Base-by-base conservation (phyloP, 2,329 filamentous ascomycete species). In the Nothophaeocryptopus gaeumannii region DNA sequence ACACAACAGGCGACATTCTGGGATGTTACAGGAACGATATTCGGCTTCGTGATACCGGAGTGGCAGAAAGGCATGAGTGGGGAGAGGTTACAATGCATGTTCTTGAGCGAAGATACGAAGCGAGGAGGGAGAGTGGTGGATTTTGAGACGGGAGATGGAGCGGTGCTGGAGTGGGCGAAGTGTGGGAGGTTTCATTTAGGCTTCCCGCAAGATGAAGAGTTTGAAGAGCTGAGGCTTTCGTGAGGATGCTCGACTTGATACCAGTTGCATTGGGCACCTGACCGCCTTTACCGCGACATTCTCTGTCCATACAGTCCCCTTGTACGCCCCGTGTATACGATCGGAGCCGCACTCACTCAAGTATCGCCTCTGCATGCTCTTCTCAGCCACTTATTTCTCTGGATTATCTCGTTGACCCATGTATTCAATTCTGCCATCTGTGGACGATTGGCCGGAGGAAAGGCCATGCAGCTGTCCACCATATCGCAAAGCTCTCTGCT, bases 141-240 rank as follows among this genome's bases (percentile, higher is more conserved):
- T 30, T 73, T 74, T 45, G 67, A 67, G 50, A 68, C 65, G 32
- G 63, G 55, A 0, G 65, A 66, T 2, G 67, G 63, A 15, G 67
- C 61, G 5, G 9, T 60, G 13, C 49, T 74, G 45, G 63, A 66
- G 34, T 72, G 67, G 62, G 67, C 68, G 2, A 72, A 70, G 47
- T 71, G 68, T 38, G 71, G 70, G 10, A 62, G 70, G 33, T 72
- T 72, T 48, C 72, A 73, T 60, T 51, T 74, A 26, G 71, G 70
- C 0, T 72, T 74, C 38, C 70, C 72, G 16, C 67, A 70, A 39
- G 71, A 68, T 38, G 66, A 67, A 3, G 66, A 70, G 41, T 74
- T 67, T 60, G 70, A 74, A 50, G 59, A 64, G 45, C 50, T 73
- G 44, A 47, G 58, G 15, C 47, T 65, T 2, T 26, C 20, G 7